phyloP scores from a whole-genome alignment of 2,329 filamentous ascomycete species.

The Paraphaeosphaeria minitans region DNA sequence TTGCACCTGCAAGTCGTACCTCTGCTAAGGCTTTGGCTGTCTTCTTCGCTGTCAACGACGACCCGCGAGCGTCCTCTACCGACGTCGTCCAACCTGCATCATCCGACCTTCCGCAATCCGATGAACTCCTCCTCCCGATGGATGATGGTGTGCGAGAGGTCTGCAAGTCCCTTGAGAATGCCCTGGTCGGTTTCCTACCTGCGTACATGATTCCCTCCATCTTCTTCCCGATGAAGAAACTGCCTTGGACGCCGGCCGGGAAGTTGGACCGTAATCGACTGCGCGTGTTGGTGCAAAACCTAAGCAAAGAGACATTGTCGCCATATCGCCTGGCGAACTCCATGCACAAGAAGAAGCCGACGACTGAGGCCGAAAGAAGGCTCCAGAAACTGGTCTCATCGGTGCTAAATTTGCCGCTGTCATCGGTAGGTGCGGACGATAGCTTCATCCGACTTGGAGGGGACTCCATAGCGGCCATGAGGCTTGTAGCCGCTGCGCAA shows the following conservation, averaged over 20 bases:
- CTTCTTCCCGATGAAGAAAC: slow-evolving; percentile 37
- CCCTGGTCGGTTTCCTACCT: slow-evolving; percentile 34
- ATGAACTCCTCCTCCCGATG: slow-evolving; percentile 39
- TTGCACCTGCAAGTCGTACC: slow-evolving; percentile 35
- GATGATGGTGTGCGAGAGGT: slow-evolving; percentile 29
- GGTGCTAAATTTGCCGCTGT: slow-evolving; percentile 31
- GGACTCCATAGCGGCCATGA: slow-evolving; percentile 40
- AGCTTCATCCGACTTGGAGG: slow-evolving; percentile 42
- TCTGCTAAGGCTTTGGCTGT: slow-evolving; percentile 39
- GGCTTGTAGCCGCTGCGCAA: slow-evolving; percentile 36
- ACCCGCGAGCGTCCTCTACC: slow-evolving; percentile 9
- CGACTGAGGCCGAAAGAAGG: slow-evolving; percentile 35
- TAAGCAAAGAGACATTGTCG: slow-evolving; percentile 35
- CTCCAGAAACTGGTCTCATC: slow-evolving; percentile 37
- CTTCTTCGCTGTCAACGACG: slow-evolving; percentile 34
- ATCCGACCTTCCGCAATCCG: slow-evolving; percentile 26
- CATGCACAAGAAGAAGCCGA: slow-evolving; percentile 36
- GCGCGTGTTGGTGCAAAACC: slow-evolving; percentile 31
- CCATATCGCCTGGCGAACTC: slow-evolving; percentile 37
- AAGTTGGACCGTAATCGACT: slow-evolving; percentile 43
- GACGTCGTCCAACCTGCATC: slow-evolving; percentile 23
- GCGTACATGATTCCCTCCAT: slow-evolving; percentile 44
- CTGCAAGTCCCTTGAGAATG: slow-evolving; percentile 39
- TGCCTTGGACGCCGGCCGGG: slow-evolving; percentile 40
- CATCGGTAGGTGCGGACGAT: slow-evolving; percentile 40